Conservation (phyloP, 257 asterid species). For the Coffea eugenioides region DNA sequence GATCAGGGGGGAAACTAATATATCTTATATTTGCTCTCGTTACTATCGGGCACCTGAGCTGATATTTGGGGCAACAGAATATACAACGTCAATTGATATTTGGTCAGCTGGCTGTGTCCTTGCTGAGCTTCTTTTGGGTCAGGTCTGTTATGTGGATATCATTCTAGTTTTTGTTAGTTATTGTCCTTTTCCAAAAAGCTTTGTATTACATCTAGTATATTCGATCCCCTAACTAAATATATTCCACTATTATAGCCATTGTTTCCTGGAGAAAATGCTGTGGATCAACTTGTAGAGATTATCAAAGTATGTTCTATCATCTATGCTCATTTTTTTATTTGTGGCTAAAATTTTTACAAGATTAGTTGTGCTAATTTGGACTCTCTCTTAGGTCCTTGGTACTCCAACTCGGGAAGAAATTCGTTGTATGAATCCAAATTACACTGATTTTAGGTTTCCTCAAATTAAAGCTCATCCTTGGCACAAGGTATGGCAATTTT, state of each 20-base stretch:
- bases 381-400: constrained; percentile 70
- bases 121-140: constrained; percentile 91
- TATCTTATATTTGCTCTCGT: constrained; percentile 90
- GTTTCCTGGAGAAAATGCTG: constrained; percentile 96
- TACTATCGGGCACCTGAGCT: constrained; percentile 95
- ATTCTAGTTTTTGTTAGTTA: constrained; percentile 3
- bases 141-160: constrained; percentile 42
- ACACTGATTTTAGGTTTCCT: constrained; percentile 86
- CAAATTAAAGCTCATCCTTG: constrained; percentile 95
- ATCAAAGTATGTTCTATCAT: constrained; percentile 56
- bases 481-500: constrained; percentile 56
- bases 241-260: constrained; percentile 52
- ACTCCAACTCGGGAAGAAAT: constrained; percentile 96
- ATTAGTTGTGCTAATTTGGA: constrained; percentile 22
- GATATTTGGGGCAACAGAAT: constrained; percentile 89
- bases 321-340: neutral
- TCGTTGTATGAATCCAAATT: constrained; percentile 92
- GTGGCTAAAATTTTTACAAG: constrained; percentile 1
- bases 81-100: constrained; percentile 74
- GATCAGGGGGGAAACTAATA: constrained; percentile 87
- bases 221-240: constrained; percentile 5
- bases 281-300: constrained; percentile 92
- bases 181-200: constrained; percentile 4
- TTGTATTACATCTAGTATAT: neutral
- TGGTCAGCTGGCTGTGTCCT: constrained; percentile 97